Percentiles rank a stretch among this genome's conserved stretches.
Evolutionary conservation across 441 rosid species (phyloP).

Genomic region (Euphorbia schlechtendalii): DNA sequence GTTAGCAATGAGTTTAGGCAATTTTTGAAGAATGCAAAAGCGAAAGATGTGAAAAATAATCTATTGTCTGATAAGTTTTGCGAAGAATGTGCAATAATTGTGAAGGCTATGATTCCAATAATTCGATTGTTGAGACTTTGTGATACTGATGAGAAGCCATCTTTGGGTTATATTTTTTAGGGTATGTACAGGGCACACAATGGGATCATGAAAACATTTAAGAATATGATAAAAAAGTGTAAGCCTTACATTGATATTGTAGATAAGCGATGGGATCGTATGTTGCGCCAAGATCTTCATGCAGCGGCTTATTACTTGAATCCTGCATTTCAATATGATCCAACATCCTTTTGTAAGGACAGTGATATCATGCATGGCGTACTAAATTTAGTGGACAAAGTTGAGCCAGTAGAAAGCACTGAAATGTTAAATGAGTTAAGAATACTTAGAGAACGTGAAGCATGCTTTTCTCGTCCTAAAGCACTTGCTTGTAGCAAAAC

Average conservation of each 20-base stretch:
- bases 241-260: conserved; percentile 6
- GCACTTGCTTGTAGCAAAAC: neutral
- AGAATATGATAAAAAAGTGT: neutral
- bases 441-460: too few relatives aligned
- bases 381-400: neutral
- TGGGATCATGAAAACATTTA: neutral
- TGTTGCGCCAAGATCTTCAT: neutral
- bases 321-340: neutral
- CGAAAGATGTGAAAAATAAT: too few relatives aligned
- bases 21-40: too few relatives aligned
- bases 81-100: neutral
- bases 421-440: too few relatives aligned
- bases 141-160: too few relatives aligned
- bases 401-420: neutral
- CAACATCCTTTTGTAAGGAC: too few relatives aligned
- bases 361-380: neutral
- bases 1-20: too few relatives aligned
- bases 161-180: too few relatives aligned
- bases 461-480: too few relatives aligned
- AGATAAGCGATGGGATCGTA: neutral
- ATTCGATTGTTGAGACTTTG: too few relatives aligned
- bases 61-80: neutral
- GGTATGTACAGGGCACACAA: neutral
- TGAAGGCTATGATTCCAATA: neutral
- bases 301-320: too few relatives aligned